These are phyloP conservation scores for Moesziomyces parantarcticus DNA, from an alignment of 1,284 basidiomycete genomes.

Conservation along the genomic window DNA sequence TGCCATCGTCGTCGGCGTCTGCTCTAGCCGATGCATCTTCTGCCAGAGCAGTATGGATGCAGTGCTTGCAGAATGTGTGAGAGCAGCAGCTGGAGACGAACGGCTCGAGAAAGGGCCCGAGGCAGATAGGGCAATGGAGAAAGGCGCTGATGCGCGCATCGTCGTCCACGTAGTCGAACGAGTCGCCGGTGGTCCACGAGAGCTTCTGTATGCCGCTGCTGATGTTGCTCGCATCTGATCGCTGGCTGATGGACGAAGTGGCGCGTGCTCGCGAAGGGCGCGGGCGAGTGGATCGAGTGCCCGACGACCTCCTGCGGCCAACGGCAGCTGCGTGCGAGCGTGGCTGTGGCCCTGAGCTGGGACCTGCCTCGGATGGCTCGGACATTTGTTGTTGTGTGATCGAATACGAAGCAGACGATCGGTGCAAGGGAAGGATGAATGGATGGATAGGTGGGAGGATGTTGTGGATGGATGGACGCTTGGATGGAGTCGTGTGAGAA, in stretches of 20 bases:
- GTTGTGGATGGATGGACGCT: conserved; percentile 2
- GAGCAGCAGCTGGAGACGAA: conserved; percentile 40
- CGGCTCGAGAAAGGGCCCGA: conserved; percentile 53
- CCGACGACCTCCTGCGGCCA: conserved; percentile 28
- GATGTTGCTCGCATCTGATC: conserved; percentile 41
- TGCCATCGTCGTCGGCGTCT: conserved; percentile 3
- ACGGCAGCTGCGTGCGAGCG: conserved; percentile 11
- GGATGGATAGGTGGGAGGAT: not conserved
- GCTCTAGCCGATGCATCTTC: not conserved
- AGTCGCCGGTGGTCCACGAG: conserved; percentile 38
- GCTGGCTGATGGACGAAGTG: conserved; percentile 36
- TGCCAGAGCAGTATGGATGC: conserved; percentile 45
- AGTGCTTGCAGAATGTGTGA: conserved; percentile 54
- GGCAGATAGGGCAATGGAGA: conserved; percentile 44
- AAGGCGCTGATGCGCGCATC: conserved; percentile 41
- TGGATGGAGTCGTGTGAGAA: not conserved
- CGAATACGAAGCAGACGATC: too few relatives aligned
- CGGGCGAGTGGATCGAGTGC: conserved; percentile 13
- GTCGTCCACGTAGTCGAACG: conserved; percentile 40
- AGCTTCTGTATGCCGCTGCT: conserved; percentile 32
- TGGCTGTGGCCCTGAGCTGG: conserved; percentile 14
- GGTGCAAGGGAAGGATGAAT: not conserved
- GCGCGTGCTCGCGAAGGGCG: conserved; percentile 23
- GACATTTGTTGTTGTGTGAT: conserved; percentile 8
- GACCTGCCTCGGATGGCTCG: conserved; percentile 22